Percentiles rank a stretch among this genome's conserved stretches.
These are phyloP conservation scores for Seiridium unicorne DNA, from an alignment of 2,329 filamentous ascomycete genomes.

Conservation along the genomic window DNA sequence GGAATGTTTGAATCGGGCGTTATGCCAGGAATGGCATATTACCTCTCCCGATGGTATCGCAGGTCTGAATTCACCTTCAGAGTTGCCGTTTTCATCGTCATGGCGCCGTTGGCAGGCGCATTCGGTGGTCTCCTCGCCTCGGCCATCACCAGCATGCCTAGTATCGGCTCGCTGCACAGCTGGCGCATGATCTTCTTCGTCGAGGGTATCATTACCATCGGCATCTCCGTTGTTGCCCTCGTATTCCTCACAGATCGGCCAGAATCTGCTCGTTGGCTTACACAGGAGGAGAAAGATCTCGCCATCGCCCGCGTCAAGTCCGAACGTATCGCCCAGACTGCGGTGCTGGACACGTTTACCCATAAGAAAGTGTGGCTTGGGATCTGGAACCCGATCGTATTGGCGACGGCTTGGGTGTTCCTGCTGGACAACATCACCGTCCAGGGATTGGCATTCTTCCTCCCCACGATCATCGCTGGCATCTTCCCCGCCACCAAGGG, in stretches of 20 bases:
- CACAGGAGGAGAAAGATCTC: constrained; percentile 62
- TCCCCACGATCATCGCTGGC: constrained; percentile 66
- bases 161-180: constrained; percentile 37
- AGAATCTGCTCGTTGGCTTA: constrained; percentile 65
- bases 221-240: constrained; percentile 59
- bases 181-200: constrained; percentile 30
- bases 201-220: constrained; percentile 50
- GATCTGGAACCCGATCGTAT: constrained; percentile 58
- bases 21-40: constrained; percentile 73
- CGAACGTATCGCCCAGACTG: constrained; percentile 61
- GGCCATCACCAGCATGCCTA: constrained; percentile 60
- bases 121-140: constrained; percentile 68
- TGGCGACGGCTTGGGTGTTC: constrained; percentile 23
- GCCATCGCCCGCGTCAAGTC: constrained; percentile 67
- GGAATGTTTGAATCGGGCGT: constrained; percentile 72
- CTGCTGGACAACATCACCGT: constrained; percentile 55
- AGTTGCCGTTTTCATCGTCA: constrained; percentile 67
- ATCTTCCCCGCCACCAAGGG: constrained; percentile 54
- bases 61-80: constrained; percentile 66
- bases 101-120: constrained; percentile 67
- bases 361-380: constrained; percentile 57
- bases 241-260: constrained; percentile 67
- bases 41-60: constrained; percentile 71
- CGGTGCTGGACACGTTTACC: constrained; percentile 64
- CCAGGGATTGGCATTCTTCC: constrained; percentile 68